phyloP scores from a whole-genome alignment of 176 grass and related monocot genomes.

The Phragmites australis region DNA sequence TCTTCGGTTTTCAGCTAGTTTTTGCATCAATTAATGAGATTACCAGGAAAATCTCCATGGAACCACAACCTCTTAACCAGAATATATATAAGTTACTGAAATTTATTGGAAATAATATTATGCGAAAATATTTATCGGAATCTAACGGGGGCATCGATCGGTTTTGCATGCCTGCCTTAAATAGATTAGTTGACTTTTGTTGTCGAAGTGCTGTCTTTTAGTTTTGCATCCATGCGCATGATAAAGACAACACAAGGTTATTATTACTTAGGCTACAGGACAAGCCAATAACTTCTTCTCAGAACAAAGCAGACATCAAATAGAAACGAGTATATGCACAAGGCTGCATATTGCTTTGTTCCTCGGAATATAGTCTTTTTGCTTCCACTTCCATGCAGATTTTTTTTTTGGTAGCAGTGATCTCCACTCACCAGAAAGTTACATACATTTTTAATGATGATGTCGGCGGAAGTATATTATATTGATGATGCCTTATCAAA shows the following conservation, averaged over 20 bases:
- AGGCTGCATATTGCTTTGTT: slow-evolving; percentile 35
- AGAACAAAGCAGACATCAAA: slow-evolving; percentile 25
- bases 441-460: slow-evolving; percentile 33
- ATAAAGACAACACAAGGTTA: slow-evolving; percentile 39
- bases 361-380: slow-evolving; percentile 49
- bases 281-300: slow-evolving; percentile 33
- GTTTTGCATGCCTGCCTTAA: too few species aligned
- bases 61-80: not conserved
- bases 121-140: not conserved
- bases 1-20: not conserved
- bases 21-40: not conserved
- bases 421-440: slow-evolving; percentile 32
- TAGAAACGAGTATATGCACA: slow-evolving; percentile 46
- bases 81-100: not conserved
- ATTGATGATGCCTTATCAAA: not conserved
- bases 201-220: slow-evolving; percentile 29
- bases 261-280: slow-evolving; percentile 26
- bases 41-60: not conserved
- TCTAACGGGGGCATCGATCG: too few species aligned
- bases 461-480: slow-evolving; percentile 5
- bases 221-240: slow-evolving; percentile 27
- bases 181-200: slow-evolving; percentile 34
- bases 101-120: not conserved
- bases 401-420: too few species aligned
- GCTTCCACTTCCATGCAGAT: slow-evolving; percentile 44